Conservation (phyloP, 2,329 filamentous ascomycete species). For the Penicillium sp. region DNA sequence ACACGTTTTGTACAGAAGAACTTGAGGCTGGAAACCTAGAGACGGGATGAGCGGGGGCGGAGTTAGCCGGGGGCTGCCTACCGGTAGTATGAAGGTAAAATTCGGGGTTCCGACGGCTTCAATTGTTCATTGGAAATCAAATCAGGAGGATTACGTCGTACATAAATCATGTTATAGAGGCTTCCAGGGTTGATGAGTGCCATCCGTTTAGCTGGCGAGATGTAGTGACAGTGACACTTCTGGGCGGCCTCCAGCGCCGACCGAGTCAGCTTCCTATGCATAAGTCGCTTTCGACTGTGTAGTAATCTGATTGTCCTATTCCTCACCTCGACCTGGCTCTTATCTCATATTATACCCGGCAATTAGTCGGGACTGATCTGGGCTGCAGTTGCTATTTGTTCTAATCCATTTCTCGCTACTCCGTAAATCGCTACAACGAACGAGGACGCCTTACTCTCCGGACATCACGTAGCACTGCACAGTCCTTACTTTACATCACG, state of each 20-base stretch:
- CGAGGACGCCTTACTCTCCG: neutral
- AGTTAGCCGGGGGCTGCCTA: too few species aligned
- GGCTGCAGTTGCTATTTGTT: neutral
- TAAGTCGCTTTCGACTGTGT: too few species aligned
- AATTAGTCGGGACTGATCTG: neutral
- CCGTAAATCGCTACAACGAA: neutral
- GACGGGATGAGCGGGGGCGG: too few species aligned
- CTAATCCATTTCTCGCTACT: too few species aligned
- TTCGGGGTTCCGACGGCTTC: too few species aligned
- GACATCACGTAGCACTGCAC: neutral
- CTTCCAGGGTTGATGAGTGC: neutral
- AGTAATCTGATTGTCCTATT: neutral
- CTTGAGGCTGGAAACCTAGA: too few species aligned
- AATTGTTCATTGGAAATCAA: too few species aligned
- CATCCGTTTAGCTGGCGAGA: neutral
- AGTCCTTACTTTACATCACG: conserved; percentile 2
- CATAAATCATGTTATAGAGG: too few species aligned
- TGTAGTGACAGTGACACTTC: neutral
- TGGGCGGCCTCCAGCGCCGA: neutral
- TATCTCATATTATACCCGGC: neutral
- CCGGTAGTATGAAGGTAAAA: too few species aligned
- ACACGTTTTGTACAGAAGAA: neutral
- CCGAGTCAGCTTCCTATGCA: neutral
- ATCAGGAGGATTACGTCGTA: too few species aligned
- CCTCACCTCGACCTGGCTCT: neutral